A percentile compares a stretch with the other conserved stretches of the same genome.
Evolutionary conservation across 2,329 filamentous ascomycete genomes (phyloP).

Genomic region (Fusarium cyanostomum): DNA sequence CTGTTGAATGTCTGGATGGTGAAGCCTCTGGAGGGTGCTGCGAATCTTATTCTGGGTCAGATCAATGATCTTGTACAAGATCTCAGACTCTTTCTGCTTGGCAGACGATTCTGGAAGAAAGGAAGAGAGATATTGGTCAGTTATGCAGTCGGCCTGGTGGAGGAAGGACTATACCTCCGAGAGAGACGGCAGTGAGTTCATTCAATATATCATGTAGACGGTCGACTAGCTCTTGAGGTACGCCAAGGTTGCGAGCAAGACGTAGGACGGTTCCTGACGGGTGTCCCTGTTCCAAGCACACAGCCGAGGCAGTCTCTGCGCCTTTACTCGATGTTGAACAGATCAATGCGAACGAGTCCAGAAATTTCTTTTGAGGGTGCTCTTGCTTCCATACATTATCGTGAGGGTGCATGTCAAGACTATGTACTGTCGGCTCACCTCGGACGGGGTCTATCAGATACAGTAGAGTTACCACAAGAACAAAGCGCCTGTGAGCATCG

Average conservation of each 20-base stretch:
- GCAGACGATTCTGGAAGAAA: constrained; percentile 14
- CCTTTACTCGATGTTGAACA: constrained; percentile 39
- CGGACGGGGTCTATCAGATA: constrained; percentile 15
- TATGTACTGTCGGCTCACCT: constrained; percentile 7
- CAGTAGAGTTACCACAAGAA: background rate
- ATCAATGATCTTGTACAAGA: constrained; percentile 6
- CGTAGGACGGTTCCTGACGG: constrained; percentile 9
- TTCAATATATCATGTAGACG: background rate
- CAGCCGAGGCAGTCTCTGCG: constrained; percentile 43
- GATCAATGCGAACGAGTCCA: constrained; percentile 48
- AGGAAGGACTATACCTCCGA: too few species aligned
- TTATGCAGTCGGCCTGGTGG: too few species aligned
- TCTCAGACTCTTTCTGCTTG: constrained; percentile 12
- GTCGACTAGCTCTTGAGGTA: constrained; percentile 1
- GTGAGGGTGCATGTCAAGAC: constrained; percentile 6
- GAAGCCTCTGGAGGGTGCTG: too few species aligned
- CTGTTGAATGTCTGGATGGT: too few species aligned
- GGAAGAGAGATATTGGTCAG: too few species aligned
- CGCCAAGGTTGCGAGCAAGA: constrained; percentile 43
- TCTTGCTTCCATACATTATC: background rate
- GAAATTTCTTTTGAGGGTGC: constrained; percentile 43
- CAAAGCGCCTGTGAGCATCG: constrained; percentile 1
- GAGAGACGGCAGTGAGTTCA: constrained; percentile 1
- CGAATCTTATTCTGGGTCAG: too few species aligned
- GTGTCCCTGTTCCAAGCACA: constrained; percentile 41